Percentiles rank a stretch among this genome's conserved stretches.
These are phyloP conservation scores for Xylaria multiplex DNA, from an alignment of 2,329 filamentous ascomycete genomes.

Conservation along the genomic window DNA sequence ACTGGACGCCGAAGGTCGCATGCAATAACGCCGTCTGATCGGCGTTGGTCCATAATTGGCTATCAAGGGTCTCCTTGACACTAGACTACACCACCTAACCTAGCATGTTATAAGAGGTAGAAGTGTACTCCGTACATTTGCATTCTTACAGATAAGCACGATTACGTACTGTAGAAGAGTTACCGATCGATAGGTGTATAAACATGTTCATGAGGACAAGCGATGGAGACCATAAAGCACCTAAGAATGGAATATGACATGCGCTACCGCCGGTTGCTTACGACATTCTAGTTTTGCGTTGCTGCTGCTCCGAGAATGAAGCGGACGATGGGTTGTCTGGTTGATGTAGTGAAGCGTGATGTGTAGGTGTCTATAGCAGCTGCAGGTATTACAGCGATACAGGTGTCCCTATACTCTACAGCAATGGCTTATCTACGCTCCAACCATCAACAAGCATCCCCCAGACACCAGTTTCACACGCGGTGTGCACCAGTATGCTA, in stretches of 20 bases:
- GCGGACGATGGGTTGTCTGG: not conserved
- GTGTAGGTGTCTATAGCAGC: not conserved
- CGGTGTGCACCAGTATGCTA: not conserved
- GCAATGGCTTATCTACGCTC: not conserved
- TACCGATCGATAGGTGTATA: not conserved
- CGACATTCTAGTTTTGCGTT: not conserved
- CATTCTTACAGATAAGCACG: slow-evolving; percentile 3
- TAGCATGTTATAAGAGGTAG: too few relatives aligned
- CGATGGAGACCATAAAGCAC: not conserved
- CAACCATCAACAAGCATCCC: not conserved
- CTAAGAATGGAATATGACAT: not conserved
- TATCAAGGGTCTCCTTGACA: not conserved
- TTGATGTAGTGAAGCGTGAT: slow-evolving; percentile 4
- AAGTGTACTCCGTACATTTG: not conserved
- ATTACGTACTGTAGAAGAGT: slow-evolving; percentile 14
- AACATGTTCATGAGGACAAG: not conserved
- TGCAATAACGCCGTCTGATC: slow-evolving; percentile 3
- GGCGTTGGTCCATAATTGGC: slow-evolving; percentile 12
- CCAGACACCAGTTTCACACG: not conserved
- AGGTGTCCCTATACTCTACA: not conserved
- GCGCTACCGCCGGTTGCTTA: not conserved
- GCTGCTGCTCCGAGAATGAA: slow-evolving; percentile 13
- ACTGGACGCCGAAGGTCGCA: slow-evolving; percentile 5
- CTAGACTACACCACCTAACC: not conserved
- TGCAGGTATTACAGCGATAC: not conserved